Evolutionary conservation across 2,329 filamentous ascomycete species (phyloP), one percentile per base, ranked within the genome.

Genomic region (Aspergillus nomiae): DNA sequence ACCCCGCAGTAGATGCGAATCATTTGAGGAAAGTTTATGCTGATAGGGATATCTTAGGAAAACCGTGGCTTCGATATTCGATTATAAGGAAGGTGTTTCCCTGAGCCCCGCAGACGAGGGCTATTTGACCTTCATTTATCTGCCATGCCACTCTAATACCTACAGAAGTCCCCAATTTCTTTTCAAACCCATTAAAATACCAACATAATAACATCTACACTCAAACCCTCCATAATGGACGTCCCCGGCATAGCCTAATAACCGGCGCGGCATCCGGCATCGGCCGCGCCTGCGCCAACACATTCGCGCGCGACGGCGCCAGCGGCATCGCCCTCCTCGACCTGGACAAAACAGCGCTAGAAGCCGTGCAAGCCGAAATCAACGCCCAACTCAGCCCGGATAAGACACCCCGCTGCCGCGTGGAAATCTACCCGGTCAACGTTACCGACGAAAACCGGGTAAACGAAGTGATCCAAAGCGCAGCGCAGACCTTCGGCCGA

Each of bases 251-350:
- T 48, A 48, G 62, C 62, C 55, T 64, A 28, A 59, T 64, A 8
- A 64, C 62, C 50, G 62, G 62, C 21, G 62, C 62, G 4, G 62
- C 58, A 14, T 61, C 58, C 14, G 62, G 62, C 12, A 64, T 64
- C 26, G 62, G 62, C 19, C 62, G 59, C 30, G 62, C 62, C 45
- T 55, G 46, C 7, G 58, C 62, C 6, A 46, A 61, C 38, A 61
- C 59, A 55, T 64, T 64, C 41, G 62, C 60, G 21, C 45, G 51
- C 30, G 62, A 64, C 43, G 62, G 62, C 28, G 58, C 58, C 26
- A 56, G 55, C 3, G 45, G 54, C 11, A 36, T 64, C 4, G 46
- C 48, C 19, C 62, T 64, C 3, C 48, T 45, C 21, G 62, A 64
- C 16, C 28, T 61, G 2, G 45, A 24, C 11, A 16, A 26, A 28